Evolutionary conservation across 176 grass and related monocot species (phyloP).

Genomic region (Raddia guianensis): DNA sequence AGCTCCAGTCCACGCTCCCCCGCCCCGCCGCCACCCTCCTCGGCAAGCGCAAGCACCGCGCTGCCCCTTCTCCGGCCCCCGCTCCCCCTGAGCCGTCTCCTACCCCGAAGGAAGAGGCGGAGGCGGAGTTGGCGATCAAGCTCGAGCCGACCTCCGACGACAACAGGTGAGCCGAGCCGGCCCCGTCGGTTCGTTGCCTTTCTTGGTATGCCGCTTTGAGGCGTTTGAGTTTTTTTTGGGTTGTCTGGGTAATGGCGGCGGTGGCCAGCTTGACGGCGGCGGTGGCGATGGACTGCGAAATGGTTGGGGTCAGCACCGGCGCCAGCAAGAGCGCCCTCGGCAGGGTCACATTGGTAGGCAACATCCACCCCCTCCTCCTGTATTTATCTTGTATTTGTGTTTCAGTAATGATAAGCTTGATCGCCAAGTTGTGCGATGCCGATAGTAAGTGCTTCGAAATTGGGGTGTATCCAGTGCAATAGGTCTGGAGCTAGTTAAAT

Average conservation of each 20-base stretch:
- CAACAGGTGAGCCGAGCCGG: conserved; percentile 51
- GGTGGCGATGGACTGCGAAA: conserved; percentile 89
- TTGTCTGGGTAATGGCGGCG: conserved; percentile 7
- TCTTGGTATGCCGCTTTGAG: conserved; percentile 28
- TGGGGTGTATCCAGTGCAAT: not conserved
- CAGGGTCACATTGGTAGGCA: conserved; percentile 74
- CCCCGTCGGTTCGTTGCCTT: not conserved
- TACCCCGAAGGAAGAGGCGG: not conserved
- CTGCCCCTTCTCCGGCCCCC: conserved; percentile 21
- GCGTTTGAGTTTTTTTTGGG: conserved; percentile 22
- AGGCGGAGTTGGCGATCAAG: conserved; percentile 5
- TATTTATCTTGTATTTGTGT: not conserved
- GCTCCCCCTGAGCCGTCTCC: conserved; percentile 33
- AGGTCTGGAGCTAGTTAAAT: not conserved
- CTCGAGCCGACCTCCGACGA: conserved; percentile 74
- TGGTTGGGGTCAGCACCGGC: conserved; percentile 75
- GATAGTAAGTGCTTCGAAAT: not conserved
- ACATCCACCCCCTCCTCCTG: not conserved
- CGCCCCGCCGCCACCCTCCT: conserved; percentile 36
- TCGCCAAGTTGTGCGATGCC: not conserved
- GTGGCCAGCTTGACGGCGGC: conserved; percentile 69
- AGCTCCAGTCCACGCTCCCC: conserved; percentile 79
- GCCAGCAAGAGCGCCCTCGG: conserved; percentile 80
- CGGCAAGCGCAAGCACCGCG: conserved; percentile 44
- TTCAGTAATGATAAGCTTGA: not conserved